phyloP scores from a whole-genome alignment of 2,329 filamentous ascomycete genomes.

The Sphaerostilbella broomeana region DNA sequence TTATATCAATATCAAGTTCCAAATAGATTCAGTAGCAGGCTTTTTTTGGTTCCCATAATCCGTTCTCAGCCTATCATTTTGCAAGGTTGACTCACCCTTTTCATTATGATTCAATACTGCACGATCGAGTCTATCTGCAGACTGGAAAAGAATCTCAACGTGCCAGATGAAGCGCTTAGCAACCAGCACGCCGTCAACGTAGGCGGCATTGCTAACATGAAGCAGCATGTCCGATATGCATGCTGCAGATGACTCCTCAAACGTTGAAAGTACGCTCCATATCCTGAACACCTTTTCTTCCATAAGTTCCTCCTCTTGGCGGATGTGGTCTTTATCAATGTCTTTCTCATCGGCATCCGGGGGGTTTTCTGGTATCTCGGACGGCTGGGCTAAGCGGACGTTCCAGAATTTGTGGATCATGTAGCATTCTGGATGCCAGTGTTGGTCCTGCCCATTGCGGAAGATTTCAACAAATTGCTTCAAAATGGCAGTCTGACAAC shows the following conservation, averaged over 20 bases:
- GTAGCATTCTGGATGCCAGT: conserved; percentile 99
- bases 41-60: too few species aligned
- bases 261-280: conserved; percentile 94
- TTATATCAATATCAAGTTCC: background rate
- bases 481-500: conserved; percentile 91
- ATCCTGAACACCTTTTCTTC: conserved; percentile 97
- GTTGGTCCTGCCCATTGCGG: conserved; percentile 94
- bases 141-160: conserved; percentile 85
- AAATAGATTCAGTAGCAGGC: background rate
- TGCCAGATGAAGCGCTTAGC: conserved; percentile 96
- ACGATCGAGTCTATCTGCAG: conserved; percentile 76
- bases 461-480: conserved; percentile 99
- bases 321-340: conserved; percentile 67
- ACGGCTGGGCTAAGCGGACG: conserved; percentile 67
- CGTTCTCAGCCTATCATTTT: background rate
- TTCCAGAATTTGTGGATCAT: conserved; percentile 99
- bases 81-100: conserved; percentile 56
- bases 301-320: conserved; percentile 84
- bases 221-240: conserved; percentile 99
- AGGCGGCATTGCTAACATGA: conserved; percentile 95
- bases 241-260: conserved; percentile 94
- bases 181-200: conserved; percentile 88
- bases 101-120: conserved; percentile 62
- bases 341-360: conserved; percentile 38
- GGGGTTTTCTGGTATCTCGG: conserved; percentile 40